Conservation (phyloP, 2,329 filamentous ascomycete genomes). For the Colletotrichum sojae region DNA sequence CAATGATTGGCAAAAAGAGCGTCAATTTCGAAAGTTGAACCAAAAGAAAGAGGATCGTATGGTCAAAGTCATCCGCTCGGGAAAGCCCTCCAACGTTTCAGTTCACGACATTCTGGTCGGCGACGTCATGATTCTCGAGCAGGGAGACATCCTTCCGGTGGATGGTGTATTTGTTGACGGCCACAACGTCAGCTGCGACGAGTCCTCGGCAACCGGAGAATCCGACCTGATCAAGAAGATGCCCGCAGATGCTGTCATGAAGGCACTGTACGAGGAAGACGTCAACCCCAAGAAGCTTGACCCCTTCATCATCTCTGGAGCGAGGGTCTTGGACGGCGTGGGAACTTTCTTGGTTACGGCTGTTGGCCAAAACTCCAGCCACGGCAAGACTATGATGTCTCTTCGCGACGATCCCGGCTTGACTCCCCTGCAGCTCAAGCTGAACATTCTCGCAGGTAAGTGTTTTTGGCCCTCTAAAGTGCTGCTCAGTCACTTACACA, state of each 20-base stretch:
- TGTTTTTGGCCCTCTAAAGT: neutral
- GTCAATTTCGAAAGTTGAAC: constrained; percentile 85
- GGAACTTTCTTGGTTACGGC: constrained; percentile 43
- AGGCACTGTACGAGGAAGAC: constrained; percentile 65
- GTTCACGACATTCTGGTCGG: constrained; percentile 81
- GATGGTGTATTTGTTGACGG: constrained; percentile 77
- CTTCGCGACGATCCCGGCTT: constrained; percentile 43
- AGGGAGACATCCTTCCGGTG: constrained; percentile 80
- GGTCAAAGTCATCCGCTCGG: constrained; percentile 83
- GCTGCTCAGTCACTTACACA: neutral
- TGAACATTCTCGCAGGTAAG: constrained; percentile 43
- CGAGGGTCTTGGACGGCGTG: constrained; percentile 72
- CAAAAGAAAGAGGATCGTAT: constrained; percentile 83
- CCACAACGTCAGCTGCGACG: constrained; percentile 73
- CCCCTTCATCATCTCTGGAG: constrained; percentile 87
- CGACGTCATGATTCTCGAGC: constrained; percentile 81
- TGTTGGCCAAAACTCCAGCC: constrained; percentile 42
- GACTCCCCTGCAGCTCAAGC: constrained; percentile 44
- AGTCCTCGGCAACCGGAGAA: constrained; percentile 82
- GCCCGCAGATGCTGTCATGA: constrained; percentile 69
- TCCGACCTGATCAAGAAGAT: constrained; percentile 81
- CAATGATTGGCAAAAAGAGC: constrained; percentile 87
- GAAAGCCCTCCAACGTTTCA: constrained; percentile 77
- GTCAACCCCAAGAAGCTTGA: constrained; percentile 70
- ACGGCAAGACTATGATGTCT: constrained; percentile 44